Evolutionary conservation across 495 filamentous ascomycete genomes (phyloP), one percentile per base, ranked within the genome.

Genomic region (Lasiosphaeris hirsuta): DNA sequence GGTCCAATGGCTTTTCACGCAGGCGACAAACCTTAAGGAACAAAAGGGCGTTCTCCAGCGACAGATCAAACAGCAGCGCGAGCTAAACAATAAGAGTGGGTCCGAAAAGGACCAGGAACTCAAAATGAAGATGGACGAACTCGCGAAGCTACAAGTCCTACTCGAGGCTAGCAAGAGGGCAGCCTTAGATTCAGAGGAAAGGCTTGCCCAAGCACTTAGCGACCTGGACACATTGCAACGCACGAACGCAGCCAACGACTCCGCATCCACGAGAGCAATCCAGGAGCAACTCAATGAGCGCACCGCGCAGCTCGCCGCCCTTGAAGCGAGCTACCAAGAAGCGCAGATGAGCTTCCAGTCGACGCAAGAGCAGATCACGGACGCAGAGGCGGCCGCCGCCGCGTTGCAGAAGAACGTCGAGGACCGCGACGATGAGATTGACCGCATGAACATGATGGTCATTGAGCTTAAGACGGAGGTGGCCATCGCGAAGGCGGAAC

Each of bases 41-140:
- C 90, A 96, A 60, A 92, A 96, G 69, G 81, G 81, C 47, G 92
- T 92, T 14, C 72, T 96, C 18, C 86, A 88, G 58, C 85, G 90
- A 3, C 91, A 97, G 62, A 90, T 96, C 62, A 90, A 95, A 72
- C 90, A 96, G 67, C 92, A 97, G 71, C 86, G 90, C 40, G 90
- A 94, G 63, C 80, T 96, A 49, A 94, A 92, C 67, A 89, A 78
- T 79, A 78, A 76, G 60, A 79, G 76, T 49, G 82, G 81, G 46
- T 74, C 77, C 2, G 83, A 86, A 56, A 86, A 86, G 56, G 81
- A 83, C 56, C 77, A 79, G 17, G 81, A 81, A 52, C 57, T 83
- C n/a, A 63, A 66, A 17, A 62, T 69, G 40, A 78, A 76, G 59
- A 72, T 75, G 50, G 75, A 78, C 9, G 83, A 86, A 60, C 69